Conservation (phyloP, 106 monocot species). For the Dioscorea zingiberensis region DNA sequence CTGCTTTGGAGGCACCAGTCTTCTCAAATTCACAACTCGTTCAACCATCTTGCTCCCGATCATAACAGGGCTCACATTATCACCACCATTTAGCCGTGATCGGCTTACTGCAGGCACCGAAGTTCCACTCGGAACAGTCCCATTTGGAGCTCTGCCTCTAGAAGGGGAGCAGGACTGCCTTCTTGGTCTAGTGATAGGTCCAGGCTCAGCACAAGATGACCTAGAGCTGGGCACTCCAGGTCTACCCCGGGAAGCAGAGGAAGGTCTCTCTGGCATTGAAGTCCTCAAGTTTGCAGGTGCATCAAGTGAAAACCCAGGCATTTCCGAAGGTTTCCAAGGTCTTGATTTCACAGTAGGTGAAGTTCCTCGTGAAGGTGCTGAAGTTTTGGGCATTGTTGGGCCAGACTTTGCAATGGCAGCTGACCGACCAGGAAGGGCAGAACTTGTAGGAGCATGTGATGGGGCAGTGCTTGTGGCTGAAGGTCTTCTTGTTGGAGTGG, state of each 20-base stretch:
- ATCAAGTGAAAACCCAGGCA: conserved; percentile 59
- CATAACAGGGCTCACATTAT: conserved; percentile 47
- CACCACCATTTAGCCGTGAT: conserved; percentile 25
- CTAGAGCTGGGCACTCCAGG: conserved; percentile 58
- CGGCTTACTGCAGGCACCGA: conserved; percentile 47
- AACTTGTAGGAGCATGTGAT: conserved; percentile 19
- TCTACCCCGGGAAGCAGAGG: conserved; percentile 66
- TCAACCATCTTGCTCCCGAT: conserved; percentile 89
- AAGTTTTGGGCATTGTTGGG: conserved; percentile 15
- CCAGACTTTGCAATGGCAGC: conserved; percentile 28
- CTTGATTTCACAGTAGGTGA: conserved; percentile 70
- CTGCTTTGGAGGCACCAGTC: conserved; percentile 70
- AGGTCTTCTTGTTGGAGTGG: conserved; percentile 52
- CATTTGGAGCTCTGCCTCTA: conserved; percentile 61
- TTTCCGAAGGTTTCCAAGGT: conserved; percentile 66
- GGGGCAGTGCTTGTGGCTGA: conserved; percentile 18
- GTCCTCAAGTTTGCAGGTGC: conserved; percentile 69
- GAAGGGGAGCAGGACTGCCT: conserved; percentile 79
- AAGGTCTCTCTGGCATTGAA: conserved; percentile 58
- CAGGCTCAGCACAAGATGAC: conserved; percentile 60
- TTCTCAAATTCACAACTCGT: conserved; percentile 57
- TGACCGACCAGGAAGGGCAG: conserved; percentile 33
- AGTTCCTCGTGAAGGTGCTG: conserved; percentile 27
- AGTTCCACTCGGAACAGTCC: conserved; percentile 22
- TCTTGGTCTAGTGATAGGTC: conserved; percentile 29